Evolutionary conservation across 192 early-diverging fungal species (phyloP).

Genomic region (Geranomyces variabilis): DNA sequence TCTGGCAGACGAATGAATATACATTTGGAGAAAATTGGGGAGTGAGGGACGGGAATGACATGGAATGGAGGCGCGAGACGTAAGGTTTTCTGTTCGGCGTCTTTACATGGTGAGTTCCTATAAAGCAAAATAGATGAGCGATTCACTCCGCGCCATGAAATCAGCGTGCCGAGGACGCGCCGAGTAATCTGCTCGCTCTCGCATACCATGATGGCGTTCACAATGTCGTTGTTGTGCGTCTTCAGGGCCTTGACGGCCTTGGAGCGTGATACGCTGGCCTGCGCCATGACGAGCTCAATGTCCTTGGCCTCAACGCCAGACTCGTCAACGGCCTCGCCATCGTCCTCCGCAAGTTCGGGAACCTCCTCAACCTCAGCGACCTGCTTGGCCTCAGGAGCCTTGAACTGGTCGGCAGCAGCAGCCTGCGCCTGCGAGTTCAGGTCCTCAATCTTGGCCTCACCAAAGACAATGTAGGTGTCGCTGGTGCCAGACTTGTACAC

Average conservation of each 20-base stretch:
- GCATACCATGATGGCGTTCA: conserved; percentile 98
- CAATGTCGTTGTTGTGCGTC: conserved; percentile 82
- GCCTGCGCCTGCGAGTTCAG: conserved; percentile 72
- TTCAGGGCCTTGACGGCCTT: conserved; percentile 92
- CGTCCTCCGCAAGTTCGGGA: conserved; percentile 67
- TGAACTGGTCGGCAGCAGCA: conserved; percentile 64
- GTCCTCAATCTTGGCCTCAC: conserved; percentile 91
- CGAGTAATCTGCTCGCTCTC: too few species aligned
- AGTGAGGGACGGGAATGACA: too few species aligned
- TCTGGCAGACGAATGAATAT: too few species aligned
- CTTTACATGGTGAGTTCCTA: conserved; percentile 44
- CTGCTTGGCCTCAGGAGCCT: conserved; percentile 40
- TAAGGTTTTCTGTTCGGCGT: too few species aligned
- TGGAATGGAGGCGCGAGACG: too few species aligned
- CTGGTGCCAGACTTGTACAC: conserved; percentile 88
- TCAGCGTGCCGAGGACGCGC: not conserved
- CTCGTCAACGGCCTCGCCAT: conserved; percentile 75
- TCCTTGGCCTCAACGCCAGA: conserved; percentile 84
- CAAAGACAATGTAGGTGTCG: conserved; percentile 96
- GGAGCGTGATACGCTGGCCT: conserved; percentile 83
- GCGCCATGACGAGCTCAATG: conserved; percentile 91
- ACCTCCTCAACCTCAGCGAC: conserved; percentile 51
- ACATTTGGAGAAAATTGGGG: too few species aligned
- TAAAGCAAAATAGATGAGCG: too few species aligned
- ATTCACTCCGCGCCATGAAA: too few species aligned